Percentiles rank a stretch among this genome's conserved stretches.
phyloP scores from a whole-genome alignment of 2,329 filamentous ascomycete species.

The Knufia petricola region DNA sequence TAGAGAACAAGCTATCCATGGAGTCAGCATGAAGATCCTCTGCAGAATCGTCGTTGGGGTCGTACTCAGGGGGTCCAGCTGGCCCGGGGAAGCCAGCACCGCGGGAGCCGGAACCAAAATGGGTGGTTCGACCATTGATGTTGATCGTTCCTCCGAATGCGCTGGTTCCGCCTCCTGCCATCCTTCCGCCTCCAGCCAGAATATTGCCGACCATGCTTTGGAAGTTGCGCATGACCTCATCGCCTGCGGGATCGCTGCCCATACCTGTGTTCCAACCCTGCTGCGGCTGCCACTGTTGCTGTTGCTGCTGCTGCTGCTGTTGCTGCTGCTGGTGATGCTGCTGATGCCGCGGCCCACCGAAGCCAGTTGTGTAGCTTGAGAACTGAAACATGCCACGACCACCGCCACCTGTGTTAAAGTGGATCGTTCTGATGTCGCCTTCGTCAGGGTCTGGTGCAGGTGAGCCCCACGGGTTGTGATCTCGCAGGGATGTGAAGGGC shows the following conservation, averaged over 20 bases:
- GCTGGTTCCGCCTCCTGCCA: neutral
- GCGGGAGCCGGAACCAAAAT: neutral
- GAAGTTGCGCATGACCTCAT: constrained; percentile 10
- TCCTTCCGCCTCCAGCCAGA: neutral
- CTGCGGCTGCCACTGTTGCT: too few species aligned
- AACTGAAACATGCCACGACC: constrained; percentile 18
- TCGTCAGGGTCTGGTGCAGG: constrained; percentile 42
- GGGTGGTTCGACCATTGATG: neutral
- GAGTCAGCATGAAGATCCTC: neutral
- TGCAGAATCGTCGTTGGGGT: neutral
- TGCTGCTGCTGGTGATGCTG: too few species aligned
- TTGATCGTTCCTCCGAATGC: constrained; percentile 1
- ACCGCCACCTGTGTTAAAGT: constrained; percentile 18
- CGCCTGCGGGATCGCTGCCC: constrained; percentile 1
- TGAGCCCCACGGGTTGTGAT: constrained; percentile 41
- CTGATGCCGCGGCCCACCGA: constrained; percentile 9
- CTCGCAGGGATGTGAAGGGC: constrained; percentile 2
- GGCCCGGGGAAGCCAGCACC: neutral
- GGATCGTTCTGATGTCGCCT: constrained; percentile 22
- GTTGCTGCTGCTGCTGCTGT: too few species aligned
- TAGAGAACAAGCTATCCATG: constrained; percentile 15
- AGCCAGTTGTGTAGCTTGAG: constrained; percentile 13
- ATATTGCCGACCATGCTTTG: constrained; percentile 8
- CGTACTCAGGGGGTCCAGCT: constrained; percentile 4
- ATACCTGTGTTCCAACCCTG: neutral